Evolutionary conservation across 225 moss, liverwort and hornwort species (phyloP).

Genomic region (Polytrichum commune): DNA sequence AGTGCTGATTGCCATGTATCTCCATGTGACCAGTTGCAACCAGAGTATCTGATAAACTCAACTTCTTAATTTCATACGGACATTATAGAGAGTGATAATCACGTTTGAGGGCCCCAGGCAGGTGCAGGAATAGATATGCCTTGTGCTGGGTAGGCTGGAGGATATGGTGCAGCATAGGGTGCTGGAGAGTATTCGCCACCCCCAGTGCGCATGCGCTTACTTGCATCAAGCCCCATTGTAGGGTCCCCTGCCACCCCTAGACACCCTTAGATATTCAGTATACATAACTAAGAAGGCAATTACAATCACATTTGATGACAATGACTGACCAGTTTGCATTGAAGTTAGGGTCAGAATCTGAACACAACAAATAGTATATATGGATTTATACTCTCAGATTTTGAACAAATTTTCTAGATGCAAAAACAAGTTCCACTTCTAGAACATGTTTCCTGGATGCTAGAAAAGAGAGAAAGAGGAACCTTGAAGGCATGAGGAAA

Average conservation of each 20-base stretch:
- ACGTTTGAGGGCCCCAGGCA: constrained; percentile 93
- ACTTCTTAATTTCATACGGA: no score
- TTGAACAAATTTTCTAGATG: no score
- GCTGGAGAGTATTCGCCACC: constrained; percentile 75
- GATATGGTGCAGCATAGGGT: constrained; percentile 60
- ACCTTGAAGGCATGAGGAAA: constrained; percentile 5
- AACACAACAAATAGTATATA: no score
- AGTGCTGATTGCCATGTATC: no score
- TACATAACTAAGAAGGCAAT: no score
- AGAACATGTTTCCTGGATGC: no score
- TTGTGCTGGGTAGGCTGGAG: constrained; percentile 59
- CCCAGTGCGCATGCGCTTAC: constrained; percentile 85
- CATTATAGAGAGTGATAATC: constrained; percentile 1
- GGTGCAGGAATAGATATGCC: constrained; percentile 73
- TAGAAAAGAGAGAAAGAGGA: no score
- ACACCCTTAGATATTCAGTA: constrained; percentile 6
- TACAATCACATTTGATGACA: background rate
- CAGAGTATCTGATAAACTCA: no score
- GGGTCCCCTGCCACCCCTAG: constrained; percentile 69
- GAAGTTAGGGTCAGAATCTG: no score
- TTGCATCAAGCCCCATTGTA: constrained; percentile 59
- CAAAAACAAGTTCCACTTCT: no score
- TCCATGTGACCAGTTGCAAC: no score
- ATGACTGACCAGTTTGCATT: background rate
- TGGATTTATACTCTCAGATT: no score